phyloP scores from a whole-genome alignment of 805 yeast species.

The Blastobotrys chiropterorum region DNA sequence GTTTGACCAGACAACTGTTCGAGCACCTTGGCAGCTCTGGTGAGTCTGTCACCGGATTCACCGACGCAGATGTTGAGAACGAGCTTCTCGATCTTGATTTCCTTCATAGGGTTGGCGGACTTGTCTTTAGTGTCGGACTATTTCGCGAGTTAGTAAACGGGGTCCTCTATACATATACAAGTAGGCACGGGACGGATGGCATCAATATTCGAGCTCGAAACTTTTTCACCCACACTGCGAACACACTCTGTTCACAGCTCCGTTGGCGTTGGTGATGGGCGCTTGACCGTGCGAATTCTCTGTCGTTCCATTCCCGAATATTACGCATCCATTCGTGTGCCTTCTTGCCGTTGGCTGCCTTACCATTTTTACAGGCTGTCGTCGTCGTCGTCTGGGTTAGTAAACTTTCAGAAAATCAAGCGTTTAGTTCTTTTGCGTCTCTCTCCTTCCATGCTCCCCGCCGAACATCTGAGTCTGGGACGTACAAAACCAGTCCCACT shows the following conservation, averaged over 20 bases:
- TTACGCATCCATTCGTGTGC: not conserved
- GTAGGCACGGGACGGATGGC: too few relatives aligned
- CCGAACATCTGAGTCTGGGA: not conserved
- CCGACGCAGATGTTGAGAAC: slow-evolving; percentile 99
- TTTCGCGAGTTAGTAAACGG: slow-evolving; percentile 6
- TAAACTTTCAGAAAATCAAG: not conserved
- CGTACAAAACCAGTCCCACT: not conserved
- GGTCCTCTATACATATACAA: not conserved
- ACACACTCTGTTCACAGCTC: not conserved
- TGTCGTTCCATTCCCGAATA: not conserved
- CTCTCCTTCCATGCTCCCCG: not conserved
- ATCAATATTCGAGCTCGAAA: too few relatives aligned
- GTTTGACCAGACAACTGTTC: slow-evolving; percentile 99
- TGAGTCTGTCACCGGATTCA: slow-evolving; percentile 99
- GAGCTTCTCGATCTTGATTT: slow-evolving; percentile 97
- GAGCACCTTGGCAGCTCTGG: slow-evolving; percentile 99
- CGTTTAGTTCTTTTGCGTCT: not conserved
- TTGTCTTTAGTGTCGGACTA: slow-evolving; percentile 27
- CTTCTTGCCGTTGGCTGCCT: slow-evolving; percentile 5
- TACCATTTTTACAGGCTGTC: slow-evolving; percentile 15
- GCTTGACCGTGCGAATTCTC: too few relatives aligned
- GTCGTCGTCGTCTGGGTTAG: slow-evolving; percentile 1
- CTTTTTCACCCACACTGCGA: too few relatives aligned
- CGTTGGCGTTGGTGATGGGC: too few relatives aligned
- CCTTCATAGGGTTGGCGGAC: slow-evolving; percentile 86